Percentiles rank a stretch among this genome's conserved stretches.
phyloP scores from a whole-genome alignment of 176 grass and related monocot genomes.

The Zoysia japonica region DNA sequence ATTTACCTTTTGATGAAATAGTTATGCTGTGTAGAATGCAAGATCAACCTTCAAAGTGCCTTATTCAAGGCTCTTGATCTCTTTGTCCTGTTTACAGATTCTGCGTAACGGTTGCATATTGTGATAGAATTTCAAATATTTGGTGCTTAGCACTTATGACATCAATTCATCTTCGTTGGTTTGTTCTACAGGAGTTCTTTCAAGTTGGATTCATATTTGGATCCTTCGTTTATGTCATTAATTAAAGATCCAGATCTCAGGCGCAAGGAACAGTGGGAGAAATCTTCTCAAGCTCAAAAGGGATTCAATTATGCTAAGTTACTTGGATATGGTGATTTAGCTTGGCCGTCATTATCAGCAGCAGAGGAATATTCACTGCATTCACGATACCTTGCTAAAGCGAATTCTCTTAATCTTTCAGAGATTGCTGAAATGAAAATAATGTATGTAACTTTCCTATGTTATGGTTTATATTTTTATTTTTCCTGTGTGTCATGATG shows the following conservation, averaged over 20 bases:
- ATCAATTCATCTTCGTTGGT: constrained; percentile 29
- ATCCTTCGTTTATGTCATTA: constrained; percentile 96
- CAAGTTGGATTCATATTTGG: constrained; percentile 85
- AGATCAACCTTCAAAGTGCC: not conserved
- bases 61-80: not conserved
- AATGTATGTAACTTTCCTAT: constrained; percentile 57
- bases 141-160: not conserved
- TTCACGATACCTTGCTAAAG: constrained; percentile 94
- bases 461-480: constrained; percentile 9
- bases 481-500: constrained; percentile 18
- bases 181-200: constrained; percentile 64
- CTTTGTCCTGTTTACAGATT: constrained; percentile 1
- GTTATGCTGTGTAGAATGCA: not conserved
- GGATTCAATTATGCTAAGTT: constrained; percentile 90
- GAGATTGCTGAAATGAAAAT: constrained; percentile 99
- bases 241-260: constrained; percentile 90
- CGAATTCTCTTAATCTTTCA: constrained; percentile 96
- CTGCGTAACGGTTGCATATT: constrained; percentile 1
- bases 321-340: constrained; percentile 92
- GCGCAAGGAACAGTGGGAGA: constrained; percentile 81
- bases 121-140: constrained; percentile 10
- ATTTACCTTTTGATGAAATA: not conserved
- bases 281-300: constrained; percentile 70
- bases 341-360: constrained; percentile 76
- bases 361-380: constrained; percentile 98